Evolutionary conservation across 495 filamentous ascomycete genomes (phyloP), one percentile per base, ranked within the genome.

Genomic region (Evernia prunastri): DNA sequence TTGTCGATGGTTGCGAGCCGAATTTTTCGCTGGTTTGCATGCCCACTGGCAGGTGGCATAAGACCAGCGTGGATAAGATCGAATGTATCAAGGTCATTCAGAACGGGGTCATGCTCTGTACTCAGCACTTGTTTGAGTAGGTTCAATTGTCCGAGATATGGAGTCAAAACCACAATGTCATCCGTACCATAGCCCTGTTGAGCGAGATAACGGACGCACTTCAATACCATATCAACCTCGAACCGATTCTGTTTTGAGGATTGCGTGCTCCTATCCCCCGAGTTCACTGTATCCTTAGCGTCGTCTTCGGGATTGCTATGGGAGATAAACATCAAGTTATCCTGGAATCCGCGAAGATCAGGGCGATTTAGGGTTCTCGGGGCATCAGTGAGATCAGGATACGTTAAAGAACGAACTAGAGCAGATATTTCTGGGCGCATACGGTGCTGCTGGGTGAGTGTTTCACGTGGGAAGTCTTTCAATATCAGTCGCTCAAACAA

Each of bases 101-200:
- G 72, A 0, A 87, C 72, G 0, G 88, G 82, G 58, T 85, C 82
- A 69, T 78, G 80, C 6, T 87, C 78, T 40, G 80, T 76, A 17
- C 77, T 74, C 18, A 95, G 75, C 0, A 70, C 70, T 0, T 83
- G 72, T 4, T 75, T 72, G 0, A 95, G 74, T 2, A 87, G 77
- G 5, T 74, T 77, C 0, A 93, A 76, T 69, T 92, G 89, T 0
- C 87, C 87, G 0, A 84, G 72, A 69, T 94, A 94, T 0, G 90
- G 89, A 0, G 89, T 92, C 1, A 95, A 70, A 3, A 93, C 75
- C 4, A 89, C 89, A 1, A 90, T 67, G 6, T 88, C 74, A 45
- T 86, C 78, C 0, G 84, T 84, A 3, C 80, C 79, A 67, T 93
- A 95, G 0, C 88, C 88, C 67, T 93, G 88, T 66, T 90, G 89